These are phyloP conservation scores for Amoebophrya sp. DNA, from an alignment of 169 alveolate genomes.

Conservation along the genomic window DNA sequence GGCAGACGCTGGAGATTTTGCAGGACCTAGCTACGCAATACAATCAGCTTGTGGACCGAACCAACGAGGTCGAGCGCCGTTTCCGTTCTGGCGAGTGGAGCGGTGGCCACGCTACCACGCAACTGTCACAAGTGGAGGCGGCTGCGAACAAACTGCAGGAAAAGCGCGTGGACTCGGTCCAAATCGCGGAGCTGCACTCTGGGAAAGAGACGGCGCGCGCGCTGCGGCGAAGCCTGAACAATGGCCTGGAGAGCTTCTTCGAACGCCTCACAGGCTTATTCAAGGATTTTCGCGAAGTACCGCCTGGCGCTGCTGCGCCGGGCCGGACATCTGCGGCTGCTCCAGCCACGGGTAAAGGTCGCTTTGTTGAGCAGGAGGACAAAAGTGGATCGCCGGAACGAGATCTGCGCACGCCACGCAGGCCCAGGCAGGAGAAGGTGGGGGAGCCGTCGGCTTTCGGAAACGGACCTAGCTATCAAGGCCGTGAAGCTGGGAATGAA, in stretches of 20 bases:
- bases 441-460: too few species aligned
- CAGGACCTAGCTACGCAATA: neutral
- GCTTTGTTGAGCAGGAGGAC: too few species aligned
- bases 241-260: neutral
- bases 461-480: too few species aligned
- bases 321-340: too few species aligned
- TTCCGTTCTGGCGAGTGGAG: neutral
- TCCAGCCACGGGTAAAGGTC: too few species aligned
- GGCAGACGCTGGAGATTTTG: neutral
- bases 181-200: neutral
- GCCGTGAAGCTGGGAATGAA: too few species aligned
- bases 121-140: neutral
- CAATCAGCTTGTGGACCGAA: neutral
- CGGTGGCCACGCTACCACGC: neutral
- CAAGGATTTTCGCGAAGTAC: neutral
- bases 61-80: neutral
- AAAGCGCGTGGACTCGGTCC: neutral
- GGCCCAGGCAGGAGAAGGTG: too few species aligned
- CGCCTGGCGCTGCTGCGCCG: too few species aligned
- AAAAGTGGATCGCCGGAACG: too few species aligned
- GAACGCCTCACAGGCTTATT: neutral
- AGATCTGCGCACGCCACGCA: too few species aligned
- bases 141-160: neutral
- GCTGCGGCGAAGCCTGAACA: neutral
- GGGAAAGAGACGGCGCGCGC: neutral